Evolutionary conservation across 1,284 basidiomycete genomes (phyloP), one percentile per base, ranked within the genome.

Genomic region (Ustanciosporium gigantosporum): DNA sequence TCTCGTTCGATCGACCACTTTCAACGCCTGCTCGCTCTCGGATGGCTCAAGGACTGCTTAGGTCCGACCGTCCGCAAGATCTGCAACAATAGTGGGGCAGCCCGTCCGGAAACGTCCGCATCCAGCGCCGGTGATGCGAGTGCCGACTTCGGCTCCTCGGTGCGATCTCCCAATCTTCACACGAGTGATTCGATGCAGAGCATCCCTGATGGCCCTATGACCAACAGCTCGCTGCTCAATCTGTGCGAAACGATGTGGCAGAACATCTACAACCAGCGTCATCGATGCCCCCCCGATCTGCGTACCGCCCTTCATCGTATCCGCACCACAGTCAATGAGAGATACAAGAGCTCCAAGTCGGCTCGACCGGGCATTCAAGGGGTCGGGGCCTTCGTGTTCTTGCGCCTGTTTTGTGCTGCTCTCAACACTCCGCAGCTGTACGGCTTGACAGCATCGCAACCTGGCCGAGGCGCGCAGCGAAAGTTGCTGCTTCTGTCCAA

Each of bases 321-420:
- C 29, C 64, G 69, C 14, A 23, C 42, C 38, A 66, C 49, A 42
- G 71, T 73, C 43, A 61, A 72, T 40, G 57, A 53, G 34, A 46
- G 52, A n/a, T 70, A 65, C 35, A 37, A 40, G 9, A 36, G 39
- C 6, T 35, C 43, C 29, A 56, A 58, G 31, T 53, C 51, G 15
- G 46, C 52, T 11, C 41, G 61, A n/a, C 60, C 71, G 4, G 71
- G 71, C 17, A 66, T 67, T 19, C 71, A 73, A 36, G 67, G 59
- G 27, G 67, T 73, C 1, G 70, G 71, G 22, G 65, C 71, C 3
- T 72, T 73, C 25, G 68, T 70, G 21, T 73, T 73, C 37, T 42
- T 73, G 25, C 59, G 71, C 5, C 55, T 73, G 16, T 68, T 73
- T 29, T 73, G 69, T 37, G 69, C 71, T 11, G 66, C 71, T 0